A percentile compares a stretch with the other conserved stretches of the same genome.
Evolutionary conservation across 1,284 basidiomycete species (phyloP).

Genomic region (Leccinum angustisporum): DNA sequence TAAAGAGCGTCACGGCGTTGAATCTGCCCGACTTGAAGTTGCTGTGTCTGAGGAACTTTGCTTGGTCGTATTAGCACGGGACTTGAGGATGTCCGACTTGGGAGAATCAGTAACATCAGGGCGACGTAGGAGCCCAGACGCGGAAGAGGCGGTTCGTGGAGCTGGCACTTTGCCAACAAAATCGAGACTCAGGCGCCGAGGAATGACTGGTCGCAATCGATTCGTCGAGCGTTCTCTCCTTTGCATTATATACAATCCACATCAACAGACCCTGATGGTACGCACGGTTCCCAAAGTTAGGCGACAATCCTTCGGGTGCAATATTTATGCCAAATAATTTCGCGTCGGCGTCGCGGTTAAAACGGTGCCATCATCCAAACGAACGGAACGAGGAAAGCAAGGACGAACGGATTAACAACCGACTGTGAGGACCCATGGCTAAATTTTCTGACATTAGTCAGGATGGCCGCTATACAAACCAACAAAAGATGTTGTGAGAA

Average conservation of each 20-base stretch:
- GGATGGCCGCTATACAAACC: conserved; percentile 4
- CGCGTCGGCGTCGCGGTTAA: conserved; percentile 7
- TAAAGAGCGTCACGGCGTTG: conserved; percentile 18
- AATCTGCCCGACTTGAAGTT: background rate
- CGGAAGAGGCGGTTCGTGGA: background rate
- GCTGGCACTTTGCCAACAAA: background rate
- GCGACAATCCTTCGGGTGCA: conserved; percentile 31
- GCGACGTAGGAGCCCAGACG: background rate
- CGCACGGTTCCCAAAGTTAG: conserved; percentile 31
- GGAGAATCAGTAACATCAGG: conserved; percentile 3
- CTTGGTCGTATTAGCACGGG: conserved; percentile 5
- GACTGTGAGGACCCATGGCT: conserved; percentile 27
- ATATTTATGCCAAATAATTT: conserved; percentile 14
- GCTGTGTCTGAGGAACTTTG: conserved; percentile 1
- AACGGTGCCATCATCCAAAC: conserved; percentile 19
- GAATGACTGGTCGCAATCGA: conserved; percentile 2
- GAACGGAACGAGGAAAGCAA: background rate
- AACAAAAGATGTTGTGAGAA: too few species aligned
- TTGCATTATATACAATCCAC: conserved; percentile 28
- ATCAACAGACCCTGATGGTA: conserved; percentile 33
- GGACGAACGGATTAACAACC: conserved; percentile 29
- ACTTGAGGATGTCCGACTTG: conserved; percentile 21
- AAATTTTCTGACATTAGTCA: conserved; percentile 18
- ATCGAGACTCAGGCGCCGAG: too few species aligned
- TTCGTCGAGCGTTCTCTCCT: conserved; percentile 27